phyloP scores from a whole-genome alignment of 805 yeast species.

The Metschnikowia shivogae region DNA sequence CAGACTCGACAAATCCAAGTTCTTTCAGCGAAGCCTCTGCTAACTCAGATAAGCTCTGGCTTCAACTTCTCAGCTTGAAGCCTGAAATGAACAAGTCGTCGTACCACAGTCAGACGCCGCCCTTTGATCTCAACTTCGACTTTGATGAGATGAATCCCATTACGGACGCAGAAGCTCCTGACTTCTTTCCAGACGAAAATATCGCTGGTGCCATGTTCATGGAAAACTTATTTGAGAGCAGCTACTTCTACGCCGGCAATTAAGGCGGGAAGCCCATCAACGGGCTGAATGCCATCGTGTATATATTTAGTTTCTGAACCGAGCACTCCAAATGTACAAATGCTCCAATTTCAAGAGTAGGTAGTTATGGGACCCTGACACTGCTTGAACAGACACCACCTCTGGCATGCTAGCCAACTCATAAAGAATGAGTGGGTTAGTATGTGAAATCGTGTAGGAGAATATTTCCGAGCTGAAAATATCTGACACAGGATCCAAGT shows the following conservation, averaged over 20 bases:
- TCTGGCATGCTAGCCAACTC: slow-evolving; percentile 2
- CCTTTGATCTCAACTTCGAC: slow-evolving; percentile 6
- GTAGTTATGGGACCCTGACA: background rate
- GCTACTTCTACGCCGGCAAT: background rate
- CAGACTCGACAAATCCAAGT: background rate
- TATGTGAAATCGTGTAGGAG: slow-evolving; percentile 1
- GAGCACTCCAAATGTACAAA: slow-evolving; percentile 3
- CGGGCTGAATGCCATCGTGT: background rate
- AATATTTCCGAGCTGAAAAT: background rate
- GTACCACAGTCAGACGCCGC: slow-evolving; percentile 7
- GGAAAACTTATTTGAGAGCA: slow-evolving; percentile 10
- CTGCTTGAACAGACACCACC: slow-evolving; percentile 10
- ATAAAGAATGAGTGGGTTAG: slow-evolving; percentile 6
- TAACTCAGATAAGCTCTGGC: slow-evolving; percentile 13
- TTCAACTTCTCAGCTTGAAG: slow-evolving; percentile 14
- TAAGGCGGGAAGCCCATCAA: background rate
- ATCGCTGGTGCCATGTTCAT: slow-evolving; percentile 10
- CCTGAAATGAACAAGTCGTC: slow-evolving; percentile 11
- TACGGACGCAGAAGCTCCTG: background rate
- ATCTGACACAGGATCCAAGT: background rate
- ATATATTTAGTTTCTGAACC: background rate
- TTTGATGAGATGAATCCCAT: slow-evolving; percentile 1
- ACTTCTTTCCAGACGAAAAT: slow-evolving; percentile 3
- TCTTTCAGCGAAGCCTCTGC: background rate
- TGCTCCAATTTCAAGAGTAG: background rate